Conservation (phyloP, 495 filamentous ascomycete species). For the Pyrenula massariospora region DNA sequence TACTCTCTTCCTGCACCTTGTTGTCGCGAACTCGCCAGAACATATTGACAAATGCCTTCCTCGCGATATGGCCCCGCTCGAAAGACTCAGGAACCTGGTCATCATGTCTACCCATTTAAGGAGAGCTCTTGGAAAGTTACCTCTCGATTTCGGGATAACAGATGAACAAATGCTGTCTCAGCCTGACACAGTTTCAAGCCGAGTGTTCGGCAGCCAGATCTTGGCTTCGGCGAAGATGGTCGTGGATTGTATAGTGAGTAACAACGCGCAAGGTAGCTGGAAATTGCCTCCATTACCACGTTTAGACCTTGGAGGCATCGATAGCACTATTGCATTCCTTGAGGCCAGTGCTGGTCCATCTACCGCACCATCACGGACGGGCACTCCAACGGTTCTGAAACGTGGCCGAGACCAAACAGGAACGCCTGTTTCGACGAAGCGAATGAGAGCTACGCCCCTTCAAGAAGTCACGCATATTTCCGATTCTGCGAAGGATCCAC, state of each 20-base stretch:
- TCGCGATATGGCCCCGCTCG: slow-evolving; percentile 16
- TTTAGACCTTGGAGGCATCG: slow-evolving; percentile 18
- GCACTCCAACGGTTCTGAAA: slow-evolving; percentile 6
- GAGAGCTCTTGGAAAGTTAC: slow-evolving; percentile 34
- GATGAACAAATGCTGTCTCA: not conserved
- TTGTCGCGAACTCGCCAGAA: slow-evolving; percentile 43
- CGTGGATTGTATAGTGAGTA: slow-evolving; percentile 17
- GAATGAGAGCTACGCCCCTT: slow-evolving; percentile 15
- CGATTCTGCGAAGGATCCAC: slow-evolving; percentile 19
- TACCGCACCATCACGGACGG: slow-evolving; percentile 5
- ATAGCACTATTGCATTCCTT: not conserved
- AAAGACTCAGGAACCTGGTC: slow-evolving; percentile 27
- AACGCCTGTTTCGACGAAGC: slow-evolving; percentile 19
- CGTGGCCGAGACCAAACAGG: slow-evolving; percentile 18
- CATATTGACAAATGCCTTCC: slow-evolving; percentile 43
- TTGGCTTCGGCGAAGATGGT: not conserved
- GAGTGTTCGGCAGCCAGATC: not conserved
- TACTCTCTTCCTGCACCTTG: slow-evolving; percentile 39
- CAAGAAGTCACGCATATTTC: slow-evolving; percentile 24
- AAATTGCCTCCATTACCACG: slow-evolving; percentile 29
- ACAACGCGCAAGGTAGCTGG: slow-evolving; percentile 26
- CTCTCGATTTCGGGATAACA: slow-evolving; percentile 19
- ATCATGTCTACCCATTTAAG: slow-evolving; percentile 26
- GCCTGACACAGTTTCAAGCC: not conserved
- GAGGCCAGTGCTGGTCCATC: not conserved